These are phyloP conservation scores for Cunninghamia lanceolata DNA, from an alignment of 75 land plant genomes.

Conservation along the genomic window DNA sequence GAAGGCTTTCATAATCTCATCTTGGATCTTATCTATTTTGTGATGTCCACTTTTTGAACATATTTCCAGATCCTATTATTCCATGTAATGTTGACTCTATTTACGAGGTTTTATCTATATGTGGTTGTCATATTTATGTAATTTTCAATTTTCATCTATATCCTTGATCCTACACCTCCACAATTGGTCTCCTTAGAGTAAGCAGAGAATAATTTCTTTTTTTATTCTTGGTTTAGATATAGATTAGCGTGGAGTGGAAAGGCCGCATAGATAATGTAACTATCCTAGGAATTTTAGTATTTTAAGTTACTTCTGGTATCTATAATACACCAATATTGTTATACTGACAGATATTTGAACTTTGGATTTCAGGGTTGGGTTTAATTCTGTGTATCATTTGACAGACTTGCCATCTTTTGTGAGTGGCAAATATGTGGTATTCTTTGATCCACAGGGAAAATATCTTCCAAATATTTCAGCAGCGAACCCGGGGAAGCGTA, in stretches of 20 bases:
- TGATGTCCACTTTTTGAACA: neutral
- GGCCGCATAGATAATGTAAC: neutral
- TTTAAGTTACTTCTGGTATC: neutral
- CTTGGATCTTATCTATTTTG: neutral
- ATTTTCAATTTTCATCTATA: neutral
- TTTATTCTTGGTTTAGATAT: neutral
- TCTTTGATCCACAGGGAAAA: slow-evolving; percentile 93
- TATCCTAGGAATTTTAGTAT: slow-evolving; percentile 1
- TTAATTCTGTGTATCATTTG: slow-evolving; percentile 94
- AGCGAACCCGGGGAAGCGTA: slow-evolving; percentile 90
- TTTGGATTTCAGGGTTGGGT: slow-evolving; percentile 72
- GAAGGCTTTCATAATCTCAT: neutral
- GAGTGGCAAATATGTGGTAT: slow-evolving; percentile 85
- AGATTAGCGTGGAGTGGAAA: neutral
- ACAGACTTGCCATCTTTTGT: slow-evolving; percentile 98
- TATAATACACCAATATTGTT: neutral
- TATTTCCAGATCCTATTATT: neutral
- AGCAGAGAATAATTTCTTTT: neutral
- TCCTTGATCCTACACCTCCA: neutral
- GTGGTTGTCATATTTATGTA: neutral
- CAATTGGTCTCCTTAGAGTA: neutral
- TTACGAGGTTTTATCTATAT: neutral
- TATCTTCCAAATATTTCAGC: slow-evolving; percentile 82
- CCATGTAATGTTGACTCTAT: neutral
- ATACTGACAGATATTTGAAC: neutral